Base-by-base conservation (phyloP, 192 early-diverging fungal species). In the Dimargaris verticillata region DNA sequence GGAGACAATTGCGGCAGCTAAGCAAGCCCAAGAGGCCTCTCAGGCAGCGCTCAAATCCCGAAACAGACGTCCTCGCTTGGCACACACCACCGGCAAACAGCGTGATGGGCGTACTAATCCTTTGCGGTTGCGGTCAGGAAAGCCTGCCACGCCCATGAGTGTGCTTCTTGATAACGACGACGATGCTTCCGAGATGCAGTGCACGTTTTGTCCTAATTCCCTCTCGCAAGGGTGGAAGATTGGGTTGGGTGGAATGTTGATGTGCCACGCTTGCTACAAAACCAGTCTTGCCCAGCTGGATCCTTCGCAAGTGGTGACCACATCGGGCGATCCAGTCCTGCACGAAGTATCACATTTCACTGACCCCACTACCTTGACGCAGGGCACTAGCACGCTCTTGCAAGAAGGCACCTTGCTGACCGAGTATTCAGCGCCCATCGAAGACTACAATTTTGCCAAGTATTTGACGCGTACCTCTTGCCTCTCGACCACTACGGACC, bases 401-500 rank as follows among this genome's bases (percentile, higher is more conserved):
- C 58, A 61, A 33, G 51, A 63, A 3, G 53, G 43, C 7, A 25
- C 45, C 14, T 0, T 65, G 63, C 22, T 26, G 22, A 43, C 58
- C 5, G 63, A 61, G 22, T 84, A 85, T 53, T 70, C 73, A 0
- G 67, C 80, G 0, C 77, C 78, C 0, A 76, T 82, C 20, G 83
- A 83, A 45, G 83, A 83, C 61, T 87, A 87, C 53, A 80, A 70
- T 5, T 81, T 83, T 53, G 75, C 73, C 38, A 79, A 78, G 0
- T 87, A 87, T 63, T 65, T 85, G 20, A 87, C 85, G 0, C 68
- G 85, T 14, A 74, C 72, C 10, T 67, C 76, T 4, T 64, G 78
- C 0, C 76, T 76, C 0, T 66, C 71, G 24, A 72, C 63, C 12
- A 73, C 76, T 44, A 78, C 75, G 51, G 78, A 79, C 46, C 64